A percentile compares a stretch with the other conserved stretches of the same genome.
These are phyloP conservation scores for Fagus sylvatica DNA, from an alignment of 306 rosid species.

Conservation along the genomic window DNA sequence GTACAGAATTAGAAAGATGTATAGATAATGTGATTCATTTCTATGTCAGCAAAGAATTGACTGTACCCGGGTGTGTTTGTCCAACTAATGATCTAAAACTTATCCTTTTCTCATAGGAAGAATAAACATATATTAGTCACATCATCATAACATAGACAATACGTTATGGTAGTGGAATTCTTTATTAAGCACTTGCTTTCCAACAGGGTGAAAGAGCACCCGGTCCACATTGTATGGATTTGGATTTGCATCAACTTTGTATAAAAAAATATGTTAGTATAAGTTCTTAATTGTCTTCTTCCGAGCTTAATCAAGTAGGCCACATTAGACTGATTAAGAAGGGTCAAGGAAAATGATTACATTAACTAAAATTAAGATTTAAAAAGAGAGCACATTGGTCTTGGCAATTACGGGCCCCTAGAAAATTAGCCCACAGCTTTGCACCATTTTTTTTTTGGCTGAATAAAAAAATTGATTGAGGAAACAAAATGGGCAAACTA, in stretches of 20 bases:
- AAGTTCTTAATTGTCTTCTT: neutral
- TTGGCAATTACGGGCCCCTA: no score
- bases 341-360: no score
- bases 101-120: neutral
- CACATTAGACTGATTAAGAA: no score
- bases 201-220: neutral
- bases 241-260: no score
- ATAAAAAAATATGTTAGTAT: neutral
- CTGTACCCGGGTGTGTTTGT: conserved; percentile 24
- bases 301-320: neutral
- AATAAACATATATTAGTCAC: neutral
- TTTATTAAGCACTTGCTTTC: neutral
- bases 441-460: no score
- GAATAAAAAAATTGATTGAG: no score
- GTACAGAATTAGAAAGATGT: neutral
- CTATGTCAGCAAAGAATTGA: conserved; percentile 27
- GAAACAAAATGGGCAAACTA: no score
- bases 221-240: neutral
- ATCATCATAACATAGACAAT: neutral
- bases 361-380: no score
- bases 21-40: neutral
- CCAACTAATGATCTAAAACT: conserved; percentile 10
- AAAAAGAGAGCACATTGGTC: no score
- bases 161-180: neutral
- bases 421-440: no score